Base-by-base conservation (phyloP, 441 rosid species). In the Pelargonium cotyledonis region DNA sequence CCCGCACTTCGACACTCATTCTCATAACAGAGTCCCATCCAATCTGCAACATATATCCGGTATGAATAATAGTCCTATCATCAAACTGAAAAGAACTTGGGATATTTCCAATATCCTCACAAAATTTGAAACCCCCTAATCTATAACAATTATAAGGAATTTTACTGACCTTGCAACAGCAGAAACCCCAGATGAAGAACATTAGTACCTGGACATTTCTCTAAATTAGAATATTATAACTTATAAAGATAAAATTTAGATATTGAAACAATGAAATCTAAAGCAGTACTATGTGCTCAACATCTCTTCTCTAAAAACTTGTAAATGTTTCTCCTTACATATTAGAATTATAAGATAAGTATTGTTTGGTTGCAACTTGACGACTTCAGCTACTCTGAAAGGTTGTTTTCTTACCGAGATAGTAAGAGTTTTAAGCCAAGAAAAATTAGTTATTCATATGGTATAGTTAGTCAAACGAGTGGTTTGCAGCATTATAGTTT, bases 1-100 rank as follows among this genome's bases (percentile, higher is more conserved):
- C 97, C 69, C 88, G 81, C 78, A 92, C 68, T 71, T 92, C 95
- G 14, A 57, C 79, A 75, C 94, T 87, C 99, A 95, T 95, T 75
- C 89, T 85, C 97, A 89, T 92, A 49, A 90, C 96, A 49, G 99
- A 90, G 75, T 78, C 86, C 96, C 97, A 92, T 79, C 97, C 96
- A 79, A 88, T 75, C 99, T 92, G 87, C 81, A 75, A 73, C 44
- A 49, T 58, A 68, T 21, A 53, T 7, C 18, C 26, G 19, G 5
- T 68, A 68, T 40, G 55, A 72, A 58, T 61, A 19, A 15, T 1
- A 78, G 44, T 23, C 55, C 23, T 65, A 38, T 60, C 21, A 68
- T 19, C 15, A 71, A 68, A 70, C 46, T 16, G 6, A 16, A 51
- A 46, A 65, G 55, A 15, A 6, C 21, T 51, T 72, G 4, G 3